Percentiles rank a stretch among this genome's conserved stretches.
Conservation (phyloP, 768 basidiomycete species). For the Psilocybe azurescens region DNA sequence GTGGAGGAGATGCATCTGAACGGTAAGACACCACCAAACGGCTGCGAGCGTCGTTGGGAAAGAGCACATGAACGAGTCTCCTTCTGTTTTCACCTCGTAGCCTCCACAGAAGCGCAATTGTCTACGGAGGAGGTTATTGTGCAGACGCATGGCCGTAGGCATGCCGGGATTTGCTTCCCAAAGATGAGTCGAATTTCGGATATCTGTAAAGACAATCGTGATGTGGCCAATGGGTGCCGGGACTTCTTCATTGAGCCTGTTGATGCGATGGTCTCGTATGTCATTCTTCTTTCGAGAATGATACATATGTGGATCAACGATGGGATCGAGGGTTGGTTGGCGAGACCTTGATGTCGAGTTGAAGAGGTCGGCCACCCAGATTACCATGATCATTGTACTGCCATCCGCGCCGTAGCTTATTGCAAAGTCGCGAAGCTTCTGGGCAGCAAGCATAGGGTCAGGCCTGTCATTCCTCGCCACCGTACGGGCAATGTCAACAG, state of each 20-base stretch:
- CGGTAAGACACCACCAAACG: slow-evolving; percentile 87
- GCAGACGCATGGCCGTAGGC: slow-evolving; percentile 90
- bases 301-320: slow-evolving; percentile 42
- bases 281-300: slow-evolving; percentile 45
- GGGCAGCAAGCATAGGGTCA: slow-evolving; percentile 82
- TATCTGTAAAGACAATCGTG: slow-evolving; percentile 97
- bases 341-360: slow-evolving; percentile 44
- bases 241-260: slow-evolving; percentile 78
- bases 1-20: slow-evolving; percentile 82
- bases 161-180: slow-evolving; percentile 98
- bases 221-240: slow-evolving; percentile 85
- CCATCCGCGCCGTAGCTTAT: slow-evolving; percentile 96
- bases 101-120: slow-evolving; percentile 90
- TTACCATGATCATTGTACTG: slow-evolving; percentile 98
- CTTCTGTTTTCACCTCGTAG: slow-evolving; percentile 99
- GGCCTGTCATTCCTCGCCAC: slow-evolving; percentile 75
- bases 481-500: slow-evolving; percentile 92
- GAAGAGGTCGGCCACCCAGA: slow-evolving; percentile 83
- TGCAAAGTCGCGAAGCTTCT: slow-evolving; percentile 95
- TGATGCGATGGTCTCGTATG: slow-evolving; percentile 62
- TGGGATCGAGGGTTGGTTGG: slow-evolving; percentile 49
- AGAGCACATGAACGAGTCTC: slow-evolving; percentile 98
- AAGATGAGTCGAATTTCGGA: slow-evolving; percentile 93
- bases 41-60: slow-evolving; percentile 90
- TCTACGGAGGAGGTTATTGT: slow-evolving; percentile 86